Evolutionary conservation across 2,329 filamentous ascomycete species (phyloP).

Genomic region (Thelonectria blattea): DNA sequence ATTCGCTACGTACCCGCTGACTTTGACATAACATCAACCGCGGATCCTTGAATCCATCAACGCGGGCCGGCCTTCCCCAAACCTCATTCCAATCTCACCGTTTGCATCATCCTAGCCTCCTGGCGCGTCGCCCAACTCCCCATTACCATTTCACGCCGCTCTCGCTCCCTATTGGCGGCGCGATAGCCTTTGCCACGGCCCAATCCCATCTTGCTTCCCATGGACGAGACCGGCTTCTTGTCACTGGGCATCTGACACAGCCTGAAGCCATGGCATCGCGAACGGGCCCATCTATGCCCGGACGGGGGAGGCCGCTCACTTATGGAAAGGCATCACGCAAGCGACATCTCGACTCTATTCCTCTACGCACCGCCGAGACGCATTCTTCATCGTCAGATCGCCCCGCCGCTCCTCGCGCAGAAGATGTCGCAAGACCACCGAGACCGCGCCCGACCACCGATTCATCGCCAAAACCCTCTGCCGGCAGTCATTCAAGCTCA

Average conservation of each 20-base stretch:
- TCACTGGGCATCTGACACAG: slow-evolving; percentile 10
- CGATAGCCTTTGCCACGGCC: background rate
- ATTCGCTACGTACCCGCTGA: slow-evolving; percentile 7
- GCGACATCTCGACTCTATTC: slow-evolving; percentile 28
- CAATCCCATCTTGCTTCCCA: slow-evolving; percentile 7
- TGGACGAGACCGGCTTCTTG: slow-evolving; percentile 20
- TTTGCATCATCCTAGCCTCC: background rate
- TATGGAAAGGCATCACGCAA: slow-evolving; percentile 40
- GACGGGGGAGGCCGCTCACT: slow-evolving; percentile 35
- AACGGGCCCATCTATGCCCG: slow-evolving; percentile 30
- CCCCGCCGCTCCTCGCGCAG: slow-evolving; percentile 9
- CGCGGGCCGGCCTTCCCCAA: slow-evolving; percentile 8
- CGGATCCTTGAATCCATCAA: slow-evolving; percentile 1
- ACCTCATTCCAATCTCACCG: slow-evolving; percentile 4
- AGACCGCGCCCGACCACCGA: slow-evolving; percentile 28
- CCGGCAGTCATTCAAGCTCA: slow-evolving; percentile 13
- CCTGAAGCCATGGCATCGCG: slow-evolving; percentile 30
- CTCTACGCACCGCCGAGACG: slow-evolving; percentile 31
- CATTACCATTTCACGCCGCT: background rate
- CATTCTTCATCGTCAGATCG: slow-evolving; percentile 20
- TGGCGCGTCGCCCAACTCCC: background rate
- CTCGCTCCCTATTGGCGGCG: background rate
- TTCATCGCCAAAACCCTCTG: slow-evolving; percentile 21
- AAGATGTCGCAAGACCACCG: slow-evolving; percentile 23
- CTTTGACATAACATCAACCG: slow-evolving; percentile 13